Evolutionary conservation across 768 basidiomycete species (phyloP).

Genomic region (Boletus sp.): DNA sequence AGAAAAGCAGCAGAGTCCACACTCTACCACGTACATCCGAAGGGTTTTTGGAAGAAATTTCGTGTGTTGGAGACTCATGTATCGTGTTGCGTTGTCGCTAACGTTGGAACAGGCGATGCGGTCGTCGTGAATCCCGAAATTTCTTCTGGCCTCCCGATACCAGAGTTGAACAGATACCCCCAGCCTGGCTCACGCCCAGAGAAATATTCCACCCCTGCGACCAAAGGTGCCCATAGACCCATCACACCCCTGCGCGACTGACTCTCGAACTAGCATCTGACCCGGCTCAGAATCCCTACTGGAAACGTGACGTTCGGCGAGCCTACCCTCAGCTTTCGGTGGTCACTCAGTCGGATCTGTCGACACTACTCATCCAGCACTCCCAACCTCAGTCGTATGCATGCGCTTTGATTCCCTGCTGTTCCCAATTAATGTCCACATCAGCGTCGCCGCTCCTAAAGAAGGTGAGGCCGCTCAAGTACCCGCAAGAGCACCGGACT

Average conservation of each 20-base stretch:
- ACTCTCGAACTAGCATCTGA: constrained; percentile 62
- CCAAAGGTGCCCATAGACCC: constrained; percentile 56
- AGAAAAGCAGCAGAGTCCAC: constrained; percentile 85
- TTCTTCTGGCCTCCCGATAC: constrained; percentile 82
- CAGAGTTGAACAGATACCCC: constrained; percentile 70
- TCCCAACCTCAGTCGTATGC: constrained; percentile 64
- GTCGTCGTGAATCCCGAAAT: constrained; percentile 87
- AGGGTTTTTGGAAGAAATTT: constrained; percentile 97
- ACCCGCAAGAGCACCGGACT: constrained; percentile 41
- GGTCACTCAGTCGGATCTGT: constrained; percentile 79
- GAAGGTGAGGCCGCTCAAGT: constrained; percentile 42
- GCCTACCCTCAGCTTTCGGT: constrained; percentile 90
- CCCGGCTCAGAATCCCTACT: constrained; percentile 87
- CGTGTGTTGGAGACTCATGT: constrained; percentile 46
- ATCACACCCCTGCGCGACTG: constrained; percentile 5
- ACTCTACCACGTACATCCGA: constrained; percentile 82
- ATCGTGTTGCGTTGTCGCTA: background rate
- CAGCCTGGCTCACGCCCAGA: constrained; percentile 88
- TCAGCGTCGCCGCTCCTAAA: constrained; percentile 53
- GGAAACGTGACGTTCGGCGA: constrained; percentile 92
- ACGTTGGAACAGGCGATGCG: constrained; percentile 60
- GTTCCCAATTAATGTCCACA: constrained; percentile 9
- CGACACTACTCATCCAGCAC: constrained; percentile 77
- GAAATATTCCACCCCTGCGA: constrained; percentile 82
- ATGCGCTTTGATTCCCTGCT: background rate